Percentiles rank a stretch among this genome's conserved stretches.
Conservation (phyloP, 352 stramenopile species). For the Phytophthora crassamura region DNA sequence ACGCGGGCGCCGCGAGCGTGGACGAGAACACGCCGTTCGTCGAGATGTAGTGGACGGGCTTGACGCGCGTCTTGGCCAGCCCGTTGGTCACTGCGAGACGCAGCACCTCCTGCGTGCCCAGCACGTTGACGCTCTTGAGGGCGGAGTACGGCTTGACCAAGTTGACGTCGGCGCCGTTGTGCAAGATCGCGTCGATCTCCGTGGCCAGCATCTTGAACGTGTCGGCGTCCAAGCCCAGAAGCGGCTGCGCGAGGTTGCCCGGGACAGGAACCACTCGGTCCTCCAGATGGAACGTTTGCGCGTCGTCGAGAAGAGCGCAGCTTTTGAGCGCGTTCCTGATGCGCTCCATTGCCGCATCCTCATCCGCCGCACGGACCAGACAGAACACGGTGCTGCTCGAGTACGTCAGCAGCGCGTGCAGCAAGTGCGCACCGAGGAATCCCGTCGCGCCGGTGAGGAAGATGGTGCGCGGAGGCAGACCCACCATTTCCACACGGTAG, state of each 20-base stretch:
- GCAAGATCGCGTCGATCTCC: conserved; percentile 91
- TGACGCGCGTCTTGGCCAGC: conserved; percentile 79
- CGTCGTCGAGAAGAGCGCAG: conserved; percentile 59
- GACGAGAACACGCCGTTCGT: conserved; percentile 93
- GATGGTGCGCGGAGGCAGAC: conserved; percentile 72
- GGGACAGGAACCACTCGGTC: conserved; percentile 68
- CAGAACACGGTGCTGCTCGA: conserved; percentile 83
- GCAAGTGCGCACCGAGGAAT: conserved; percentile 89
- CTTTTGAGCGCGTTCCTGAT: conserved; percentile 64
- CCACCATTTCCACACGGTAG: conserved; percentile 81
- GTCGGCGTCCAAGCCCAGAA: conserved; percentile 81
- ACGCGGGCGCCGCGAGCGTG: conserved; percentile 32
- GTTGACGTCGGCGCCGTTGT: conserved; percentile 94
- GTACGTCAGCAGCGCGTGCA: conserved; percentile 81
- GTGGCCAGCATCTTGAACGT: conserved; percentile 89
- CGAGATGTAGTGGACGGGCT: conserved; percentile 90
- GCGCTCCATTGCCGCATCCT: conserved; percentile 56
- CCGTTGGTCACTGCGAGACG: conserved; percentile 86
- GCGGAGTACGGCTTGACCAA: conserved; percentile 91
- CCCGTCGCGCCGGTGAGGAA: conserved; percentile 93
- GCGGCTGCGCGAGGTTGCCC: conserved; percentile 82
- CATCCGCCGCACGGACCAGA: conserved; percentile 71
- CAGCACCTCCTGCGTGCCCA: conserved; percentile 91
- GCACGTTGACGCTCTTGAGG: conserved; percentile 90
- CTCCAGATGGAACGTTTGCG: conserved; percentile 69